A percentile compares a stretch with the other conserved stretches of the same genome.
Evolutionary conservation across 345 rosid species (phyloP).

Genomic region (Erucastrum elatum): DNA sequence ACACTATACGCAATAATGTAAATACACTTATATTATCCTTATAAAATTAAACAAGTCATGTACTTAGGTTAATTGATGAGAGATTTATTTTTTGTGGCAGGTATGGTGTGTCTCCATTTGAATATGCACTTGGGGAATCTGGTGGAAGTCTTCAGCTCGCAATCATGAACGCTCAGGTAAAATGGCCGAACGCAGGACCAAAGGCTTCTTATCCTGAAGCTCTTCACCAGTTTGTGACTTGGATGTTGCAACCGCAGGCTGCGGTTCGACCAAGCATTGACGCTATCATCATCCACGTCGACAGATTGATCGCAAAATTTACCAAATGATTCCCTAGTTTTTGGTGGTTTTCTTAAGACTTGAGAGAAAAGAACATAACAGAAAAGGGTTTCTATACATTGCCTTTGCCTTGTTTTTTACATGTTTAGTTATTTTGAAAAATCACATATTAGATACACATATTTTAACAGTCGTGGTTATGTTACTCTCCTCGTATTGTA

Average conservation of each 20-base stretch:
- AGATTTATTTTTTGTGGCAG: constrained; percentile 33
- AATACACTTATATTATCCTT: constrained; percentile 28
- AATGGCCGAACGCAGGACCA: constrained; percentile 91
- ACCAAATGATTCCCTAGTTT: constrained; percentile 38
- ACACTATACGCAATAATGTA: constrained; percentile 95
- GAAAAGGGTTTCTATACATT: constrained; percentile 13
- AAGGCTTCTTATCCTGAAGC: constrained; percentile 79
- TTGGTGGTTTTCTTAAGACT: background rate
- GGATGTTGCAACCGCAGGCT: constrained; percentile 97
- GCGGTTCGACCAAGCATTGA: constrained; percentile 83
- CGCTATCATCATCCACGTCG: constrained; percentile 88
- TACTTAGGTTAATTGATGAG: background rate
- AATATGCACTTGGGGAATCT: constrained; percentile 95
- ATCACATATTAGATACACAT: constrained; percentile 14
- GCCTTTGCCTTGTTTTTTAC: background rate
- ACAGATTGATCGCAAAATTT: constrained; percentile 84
- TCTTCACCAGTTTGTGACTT: constrained; percentile 84
- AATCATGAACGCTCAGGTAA: constrained; percentile 82
- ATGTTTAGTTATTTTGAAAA: constrained; percentile 22
- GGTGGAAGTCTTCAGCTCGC: constrained; percentile 98
- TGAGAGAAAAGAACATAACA: background rate
- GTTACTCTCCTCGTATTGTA: background rate
- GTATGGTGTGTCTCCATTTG: constrained; percentile 94
- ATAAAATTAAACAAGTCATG: background rate
- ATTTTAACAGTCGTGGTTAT: background rate